Evolutionary conservation across 2,329 filamentous ascomycete species (phyloP).

Genomic region (Alternaria metachromatica): DNA sequence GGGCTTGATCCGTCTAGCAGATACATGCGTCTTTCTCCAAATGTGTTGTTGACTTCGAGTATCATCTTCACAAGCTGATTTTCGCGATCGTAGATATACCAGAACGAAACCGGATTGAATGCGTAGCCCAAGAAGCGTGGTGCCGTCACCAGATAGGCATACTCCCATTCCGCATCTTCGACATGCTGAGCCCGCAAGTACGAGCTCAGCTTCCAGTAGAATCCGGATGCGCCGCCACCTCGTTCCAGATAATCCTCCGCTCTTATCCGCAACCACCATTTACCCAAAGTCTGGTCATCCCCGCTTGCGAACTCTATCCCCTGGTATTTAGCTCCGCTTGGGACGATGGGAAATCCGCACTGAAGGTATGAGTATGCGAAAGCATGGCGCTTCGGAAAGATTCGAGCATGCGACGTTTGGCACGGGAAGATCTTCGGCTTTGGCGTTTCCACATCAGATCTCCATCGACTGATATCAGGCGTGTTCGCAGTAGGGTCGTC

Average conservation of each 20-base stretch:
- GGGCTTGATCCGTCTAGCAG: conserved; percentile 55
- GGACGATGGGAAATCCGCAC: conserved; percentile 71
- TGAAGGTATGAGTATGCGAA: conserved; percentile 76
- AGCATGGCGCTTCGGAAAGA: conserved; percentile 71
- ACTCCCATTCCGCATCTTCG: conserved; percentile 66
- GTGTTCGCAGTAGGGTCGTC: neutral
- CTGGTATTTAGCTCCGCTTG: conserved; percentile 53
- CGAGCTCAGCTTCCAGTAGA: conserved; percentile 67
- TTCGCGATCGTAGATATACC: conserved; percentile 73
- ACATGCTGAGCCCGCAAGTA: conserved; percentile 67
- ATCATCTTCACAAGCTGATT: conserved; percentile 69
- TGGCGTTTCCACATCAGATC: conserved; percentile 26
- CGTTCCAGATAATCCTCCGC: conserved; percentile 68
- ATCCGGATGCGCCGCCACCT: conserved; percentile 58
- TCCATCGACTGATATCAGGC: neutral
- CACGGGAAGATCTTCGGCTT: conserved; percentile 66
- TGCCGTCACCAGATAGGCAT: conserved; percentile 75
- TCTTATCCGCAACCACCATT: conserved; percentile 66
- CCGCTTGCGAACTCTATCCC: conserved; percentile 25
- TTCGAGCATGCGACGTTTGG: conserved; percentile 67
- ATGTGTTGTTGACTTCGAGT: conserved; percentile 78
- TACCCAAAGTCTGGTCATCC: conserved; percentile 37
- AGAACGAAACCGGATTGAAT: conserved; percentile 80
- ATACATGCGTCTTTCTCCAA: conserved; percentile 74
- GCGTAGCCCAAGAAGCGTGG: conserved; percentile 72